Conservation (phyloP, 192 early-diverging fungal genomes). For the Coemansia sp. region DNA sequence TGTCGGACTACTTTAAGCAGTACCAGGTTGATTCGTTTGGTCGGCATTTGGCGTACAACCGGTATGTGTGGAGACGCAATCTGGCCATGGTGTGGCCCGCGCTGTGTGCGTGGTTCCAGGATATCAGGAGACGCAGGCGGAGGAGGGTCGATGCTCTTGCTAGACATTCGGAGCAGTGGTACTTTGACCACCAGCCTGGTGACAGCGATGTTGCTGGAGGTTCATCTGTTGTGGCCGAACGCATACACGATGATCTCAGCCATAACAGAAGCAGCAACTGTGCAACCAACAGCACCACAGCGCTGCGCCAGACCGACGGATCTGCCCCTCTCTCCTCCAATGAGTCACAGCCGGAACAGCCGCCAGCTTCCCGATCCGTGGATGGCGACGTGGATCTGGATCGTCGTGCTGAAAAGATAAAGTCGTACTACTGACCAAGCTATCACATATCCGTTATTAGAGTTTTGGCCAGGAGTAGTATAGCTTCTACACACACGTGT, state of each 20-base stretch:
- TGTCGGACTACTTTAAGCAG: slow-evolving; percentile 40
- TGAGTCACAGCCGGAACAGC: background rate
- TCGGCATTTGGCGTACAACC: slow-evolving; percentile 43
- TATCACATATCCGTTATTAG: background rate
- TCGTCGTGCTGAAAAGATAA: slow-evolving; percentile 50
- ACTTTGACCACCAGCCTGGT: slow-evolving; percentile 16
- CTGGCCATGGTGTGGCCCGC: slow-evolving; percentile 42
- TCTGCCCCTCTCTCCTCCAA: too few species aligned
- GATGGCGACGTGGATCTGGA: slow-evolving; percentile 22
- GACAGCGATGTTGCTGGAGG: background rate
- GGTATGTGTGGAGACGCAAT: slow-evolving; percentile 43
- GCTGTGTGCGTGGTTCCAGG: slow-evolving; percentile 32
- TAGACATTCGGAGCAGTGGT: slow-evolving; percentile 24
- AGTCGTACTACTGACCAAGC: slow-evolving; percentile 40
- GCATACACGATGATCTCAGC: background rate
- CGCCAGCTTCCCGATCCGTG: background rate
- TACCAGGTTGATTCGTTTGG: slow-evolving; percentile 47
- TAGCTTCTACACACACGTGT: too few species aligned
- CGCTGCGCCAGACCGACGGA: background rate
- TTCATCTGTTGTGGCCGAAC: background rate
- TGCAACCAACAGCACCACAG: background rate
- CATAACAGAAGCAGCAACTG: background rate
- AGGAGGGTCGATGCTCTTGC: slow-evolving; percentile 21
- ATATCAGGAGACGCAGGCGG: slow-evolving; percentile 15
- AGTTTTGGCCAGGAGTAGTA: too few species aligned